Evolutionary conservation across 805 yeast species (phyloP), one percentile per base, ranked within the genome.

Genomic region (Teunomyces cretensis): DNA sequence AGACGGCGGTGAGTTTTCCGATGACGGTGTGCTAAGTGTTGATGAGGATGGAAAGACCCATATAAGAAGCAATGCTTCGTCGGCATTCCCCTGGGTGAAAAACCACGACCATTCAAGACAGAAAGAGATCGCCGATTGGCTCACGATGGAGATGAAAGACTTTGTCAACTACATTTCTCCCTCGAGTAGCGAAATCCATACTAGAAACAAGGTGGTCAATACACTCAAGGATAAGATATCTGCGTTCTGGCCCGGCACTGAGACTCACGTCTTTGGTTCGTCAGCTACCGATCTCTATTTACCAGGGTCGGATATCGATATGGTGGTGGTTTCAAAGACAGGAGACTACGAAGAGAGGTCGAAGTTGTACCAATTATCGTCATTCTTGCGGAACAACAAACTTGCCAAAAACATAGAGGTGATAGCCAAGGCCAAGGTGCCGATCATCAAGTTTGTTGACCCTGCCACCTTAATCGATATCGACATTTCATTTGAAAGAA

Each of bases 241-340:
- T 5, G 60, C 65, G 2, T 68, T 84, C 43, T 92, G 97, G 97
- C 82, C 83, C 1, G 86, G 81, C 49, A 82, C 92, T 12, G 86
- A 84, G 45, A 79, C 86, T 4, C 84, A 84, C 50, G 96, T 91
- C 6, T 92, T 94, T 70, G 99, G 99, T 0, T 91, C 97, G 0
- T 87, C 80, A 62, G 96, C 98, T 0, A 91, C 97, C 0, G 97
- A 91, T 59, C 69, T 92, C 49, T 92, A 90, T 59, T 72, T 92
- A 13, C 98, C 98, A 0, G 96, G 96, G 1, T 88, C 97, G 0
- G 99, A 92, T 72, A 89, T 92, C 27, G 99, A 92, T 64, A 84
- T 94, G 83, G 97, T 91, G 37, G 79, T 92, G 17, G 72, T 84
- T 3, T 85, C 96, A 16, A 65, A 74, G 13, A 65, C 70, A 11